phyloP scores from a whole-genome alignment of 2,329 filamentous ascomycete genomes.

The Diaporthe destruens region DNA sequence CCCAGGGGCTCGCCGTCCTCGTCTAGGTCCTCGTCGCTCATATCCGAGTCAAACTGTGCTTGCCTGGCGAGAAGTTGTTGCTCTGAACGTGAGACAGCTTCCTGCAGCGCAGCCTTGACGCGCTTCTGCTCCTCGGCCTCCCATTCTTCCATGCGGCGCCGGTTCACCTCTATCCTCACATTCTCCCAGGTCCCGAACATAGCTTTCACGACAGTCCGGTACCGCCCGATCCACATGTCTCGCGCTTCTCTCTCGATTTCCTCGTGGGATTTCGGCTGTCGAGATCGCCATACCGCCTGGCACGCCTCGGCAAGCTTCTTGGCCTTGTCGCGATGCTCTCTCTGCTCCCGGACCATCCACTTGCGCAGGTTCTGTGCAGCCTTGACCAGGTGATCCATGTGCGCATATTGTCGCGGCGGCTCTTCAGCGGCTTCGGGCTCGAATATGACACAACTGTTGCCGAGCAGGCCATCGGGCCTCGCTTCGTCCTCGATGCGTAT shows the following conservation, averaged over 20 bases:
- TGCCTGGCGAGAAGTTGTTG: constrained; percentile 75
- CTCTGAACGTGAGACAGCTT: constrained; percentile 79
- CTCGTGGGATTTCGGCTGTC: constrained; percentile 81
- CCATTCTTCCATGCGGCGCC: constrained; percentile 70
- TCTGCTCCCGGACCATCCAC: constrained; percentile 83
- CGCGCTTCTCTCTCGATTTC: constrained; percentile 85
- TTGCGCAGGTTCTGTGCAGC: constrained; percentile 85
- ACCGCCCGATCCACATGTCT: constrained; percentile 74
- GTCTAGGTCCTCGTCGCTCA: constrained; percentile 56
- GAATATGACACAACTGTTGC: constrained; percentile 77
- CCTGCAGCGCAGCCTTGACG: constrained; percentile 77
- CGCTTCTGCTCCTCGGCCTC: constrained; percentile 74
- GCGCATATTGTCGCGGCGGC: constrained; percentile 84
- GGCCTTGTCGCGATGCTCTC: constrained; percentile 79
- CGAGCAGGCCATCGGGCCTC: constrained; percentile 81
- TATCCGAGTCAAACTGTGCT: constrained; percentile 66
- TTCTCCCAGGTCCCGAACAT: constrained; percentile 73
- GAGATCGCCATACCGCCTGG: constrained; percentile 78
- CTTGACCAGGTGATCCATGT: constrained; percentile 84
- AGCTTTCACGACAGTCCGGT: constrained; percentile 76
- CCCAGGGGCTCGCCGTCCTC: constrained; percentile 56
- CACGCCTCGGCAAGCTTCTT: constrained; percentile 85
- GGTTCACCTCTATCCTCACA: constrained; percentile 71
- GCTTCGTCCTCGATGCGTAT: constrained; percentile 78
- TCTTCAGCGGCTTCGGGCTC: constrained; percentile 79